These are phyloP conservation scores for Articulospora tetracladia DNA, from an alignment of 495 filamentous ascomycete species.

Conservation along the genomic window DNA sequence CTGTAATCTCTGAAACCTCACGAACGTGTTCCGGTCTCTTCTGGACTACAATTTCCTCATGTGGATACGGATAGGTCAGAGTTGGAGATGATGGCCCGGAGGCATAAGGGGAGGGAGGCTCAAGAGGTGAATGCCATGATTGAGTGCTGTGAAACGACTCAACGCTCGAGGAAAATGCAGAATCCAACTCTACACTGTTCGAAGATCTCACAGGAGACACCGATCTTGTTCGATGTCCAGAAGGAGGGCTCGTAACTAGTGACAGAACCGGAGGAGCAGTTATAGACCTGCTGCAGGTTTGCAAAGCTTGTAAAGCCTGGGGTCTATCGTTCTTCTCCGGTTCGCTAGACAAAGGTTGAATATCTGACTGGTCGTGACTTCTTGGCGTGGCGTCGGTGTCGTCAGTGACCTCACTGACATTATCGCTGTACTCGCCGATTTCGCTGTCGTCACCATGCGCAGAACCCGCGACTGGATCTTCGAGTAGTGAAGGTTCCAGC, in stretches of 20 bases:
- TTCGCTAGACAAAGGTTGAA: conserved; percentile 5
- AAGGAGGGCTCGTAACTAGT: conserved; percentile 30
- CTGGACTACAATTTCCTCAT: conserved; percentile 31
- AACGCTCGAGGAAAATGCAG: conserved; percentile 35
- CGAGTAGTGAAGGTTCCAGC: conserved; percentile 10
- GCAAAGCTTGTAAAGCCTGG: conserved; percentile 13
- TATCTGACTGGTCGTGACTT: conserved; percentile 4
- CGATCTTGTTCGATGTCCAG: conserved; percentile 19
- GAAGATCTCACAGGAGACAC: conserved; percentile 21
- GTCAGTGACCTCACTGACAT: conserved; percentile 21
- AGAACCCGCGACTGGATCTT: background rate
- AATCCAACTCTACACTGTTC: conserved; percentile 33
- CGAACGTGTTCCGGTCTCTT: conserved; percentile 23
- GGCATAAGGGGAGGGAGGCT: conserved; percentile 44
- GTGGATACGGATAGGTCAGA: conserved; percentile 29
- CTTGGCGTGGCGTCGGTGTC: conserved; percentile 21
- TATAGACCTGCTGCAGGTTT: conserved; percentile 13
- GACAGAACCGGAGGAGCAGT: conserved; percentile 29
- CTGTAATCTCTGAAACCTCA: conserved; percentile 39
- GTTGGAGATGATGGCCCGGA: conserved; percentile 37
- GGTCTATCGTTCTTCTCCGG: conserved; percentile 10
- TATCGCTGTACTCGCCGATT: conserved; percentile 15
- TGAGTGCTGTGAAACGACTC: conserved; percentile 51
- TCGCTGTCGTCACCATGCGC: background rate
- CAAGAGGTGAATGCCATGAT: conserved; percentile 51